Evolutionary conservation across 2,329 filamentous ascomycete species (phyloP), one percentile per base, ranked within the genome.

Genomic region (Aspergillus sp.): DNA sequence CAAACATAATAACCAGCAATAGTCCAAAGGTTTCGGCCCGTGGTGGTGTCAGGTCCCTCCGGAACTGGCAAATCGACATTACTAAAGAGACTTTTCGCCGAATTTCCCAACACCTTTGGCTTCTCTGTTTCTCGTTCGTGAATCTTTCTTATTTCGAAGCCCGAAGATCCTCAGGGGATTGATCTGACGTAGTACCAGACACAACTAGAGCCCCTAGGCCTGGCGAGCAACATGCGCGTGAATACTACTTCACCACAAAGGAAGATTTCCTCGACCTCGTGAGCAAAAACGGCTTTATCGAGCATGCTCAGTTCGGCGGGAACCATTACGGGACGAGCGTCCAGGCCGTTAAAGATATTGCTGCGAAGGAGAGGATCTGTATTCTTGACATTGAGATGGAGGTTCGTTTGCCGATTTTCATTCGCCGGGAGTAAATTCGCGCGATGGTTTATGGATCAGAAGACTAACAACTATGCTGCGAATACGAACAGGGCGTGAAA

Each of bases 331-430:
- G 93, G 56, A 96, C 92, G 5, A 90, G 86, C 72, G 87, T 91
- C 70, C 81, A 83, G 75, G 91, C 91, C 27, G 91, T 96, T 62
- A 83, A 88, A 74, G 86, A 90, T 68, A 87, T 93, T 73, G 83
- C 83, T 2, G 83, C 85, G 60, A 85, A 87, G 77, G 88, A 87
- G 50, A 83, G 82, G 68, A 85, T 92, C 42, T 93, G 93, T 61
- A 86, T 97, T 48, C 79, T 97, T 65, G 93, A 98, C 74, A 98
- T 97, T 71, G 93, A 97, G 82, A 96, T 97, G 91, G 92, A 96
- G 85, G 87, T 89, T 34, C 13, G 41, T 48, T 13, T 22, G 8
- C 15, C 39, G 12, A 11, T 8, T 41, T 12, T 24, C 20, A n/a
- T 27, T 20, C 42, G 27, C 8, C 15, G 12, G 13, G 24, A 11